Base-by-base conservation (phyloP, 371 early-diverging fungal species). In the Chytridiales sp. region DNA sequence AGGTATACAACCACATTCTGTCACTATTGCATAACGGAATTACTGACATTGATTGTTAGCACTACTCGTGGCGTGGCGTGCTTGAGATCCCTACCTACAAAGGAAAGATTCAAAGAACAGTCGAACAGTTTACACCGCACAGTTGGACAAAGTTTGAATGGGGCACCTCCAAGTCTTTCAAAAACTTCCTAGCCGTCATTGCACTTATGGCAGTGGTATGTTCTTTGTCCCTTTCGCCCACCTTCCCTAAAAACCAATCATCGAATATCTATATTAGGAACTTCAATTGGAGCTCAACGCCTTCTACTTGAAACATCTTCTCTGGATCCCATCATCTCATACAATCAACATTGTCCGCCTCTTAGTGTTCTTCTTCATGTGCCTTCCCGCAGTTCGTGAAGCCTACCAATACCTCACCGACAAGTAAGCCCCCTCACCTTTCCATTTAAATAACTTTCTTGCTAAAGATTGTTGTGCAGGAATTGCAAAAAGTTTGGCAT, bases 241-340 rank as follows among this genome's bases (percentile, higher is more conserved):
- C n/a, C n/a, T n/a, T n/a, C n/a, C n/a, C n/a, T n/a, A n/a, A n/a
- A 19, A 27, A 8, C 0, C 17, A 29, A 15, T 8, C 19, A 32
- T 62, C 3, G 48, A 13, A 31, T 27, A 31, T 36, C 8, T n/a
- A n/a, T 29, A 1, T 3, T 46, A 74, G 77, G 71, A 70, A 49
- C 54, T 95, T 62, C 83, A 85, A 61, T 84, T 85, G 48, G 96
- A 95, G 69, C 73, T 97, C 47, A 95, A 95, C 64, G 91, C 90
- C 40, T 96, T 96, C 66, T 95, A 96, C 61, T 79, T 97, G 35
- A 97, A 96, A 76, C 88, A 86, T 52, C 77, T 96, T 11, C 74
- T 96, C 35, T 96, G 94, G 93, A 74, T 96, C n/a, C 94, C 97
- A 19, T 91, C 94, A 9, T 87, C 87, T 52, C 91, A 96, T 73